Evolutionary conservation across 352 stramenopile species (phyloP), one percentile per base, ranked within the genome.

Genomic region (Globisporangium irregulare): DNA sequence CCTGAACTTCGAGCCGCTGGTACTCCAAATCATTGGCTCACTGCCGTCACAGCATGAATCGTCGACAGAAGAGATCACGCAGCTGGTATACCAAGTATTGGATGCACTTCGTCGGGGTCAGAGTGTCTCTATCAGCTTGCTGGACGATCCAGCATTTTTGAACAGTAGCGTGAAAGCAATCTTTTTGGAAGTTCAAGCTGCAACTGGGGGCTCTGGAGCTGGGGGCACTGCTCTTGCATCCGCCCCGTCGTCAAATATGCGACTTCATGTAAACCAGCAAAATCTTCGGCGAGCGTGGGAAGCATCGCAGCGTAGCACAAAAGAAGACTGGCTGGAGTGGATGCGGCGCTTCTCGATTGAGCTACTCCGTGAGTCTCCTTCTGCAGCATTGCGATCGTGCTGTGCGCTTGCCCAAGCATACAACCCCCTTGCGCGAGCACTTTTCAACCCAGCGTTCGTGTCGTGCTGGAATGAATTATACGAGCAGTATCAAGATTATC

Each of bases 391-490:
- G 57, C 81, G 97, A 22, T 95, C 91, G 2, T 98, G 94, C 70
- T 95, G 90, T 55, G 89, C 93, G 18, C 72, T 99, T 48, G 97
- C 97, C 7, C 92, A 99, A 57, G 96, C 94, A 46, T 99, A 99
- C 76, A 97, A 98, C 60, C 96, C 97, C 1, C 82, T 99, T n/a
- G 95, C 97, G 5, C 79, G 93, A 41, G 95, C 98, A 57, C 77
- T 99, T 18, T 99, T 99, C 74, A 98, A 99, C 75, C 94, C 97
- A 15, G 97, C 97, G 18, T 99, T 99, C 88, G 94, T 98, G 41
- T 99, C 94, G 51, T 99, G 97, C 77, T 99, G 98, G 98, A 94
- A 97, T 63, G 95, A 99, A 58, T 75, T 99, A 38, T 96, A 91
- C 54, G 90, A 98, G 38, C 80, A 94, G 63, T 98, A 98, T 68